Evolutionary conservation across 2,329 filamentous ascomycete species (phyloP).

Genomic region (Trichoderma guizhouense): DNA sequence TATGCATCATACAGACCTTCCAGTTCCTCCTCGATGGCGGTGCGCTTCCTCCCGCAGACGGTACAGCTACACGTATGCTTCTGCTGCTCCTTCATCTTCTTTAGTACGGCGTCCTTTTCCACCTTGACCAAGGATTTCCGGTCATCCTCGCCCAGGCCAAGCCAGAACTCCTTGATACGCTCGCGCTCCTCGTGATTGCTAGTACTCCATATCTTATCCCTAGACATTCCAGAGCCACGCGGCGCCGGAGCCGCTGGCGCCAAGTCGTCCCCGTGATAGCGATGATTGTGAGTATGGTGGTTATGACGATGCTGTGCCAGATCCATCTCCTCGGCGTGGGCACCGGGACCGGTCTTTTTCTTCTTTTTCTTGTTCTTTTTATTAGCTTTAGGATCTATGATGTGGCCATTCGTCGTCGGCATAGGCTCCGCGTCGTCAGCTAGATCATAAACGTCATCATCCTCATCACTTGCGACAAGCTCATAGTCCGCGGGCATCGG

Average conservation of each 20-base stretch:
- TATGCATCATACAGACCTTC: slow-evolving; percentile 98
- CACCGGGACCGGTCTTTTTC: slow-evolving; percentile 46
- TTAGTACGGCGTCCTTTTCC: slow-evolving; percentile 94
- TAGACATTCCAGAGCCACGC: slow-evolving; percentile 50
- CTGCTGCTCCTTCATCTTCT: slow-evolving; percentile 99
- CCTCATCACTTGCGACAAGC: slow-evolving; percentile 55
- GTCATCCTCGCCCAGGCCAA: slow-evolving; percentile 89
- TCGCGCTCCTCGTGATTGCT: slow-evolving; percentile 91
- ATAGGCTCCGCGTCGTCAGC: slow-evolving; percentile 32
- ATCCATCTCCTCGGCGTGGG: slow-evolving; percentile 19
- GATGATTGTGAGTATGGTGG: background rate
- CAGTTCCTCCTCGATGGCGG: slow-evolving; percentile 95
- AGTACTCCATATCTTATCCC: slow-evolving; percentile 96
- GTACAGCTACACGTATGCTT: slow-evolving; percentile 98
- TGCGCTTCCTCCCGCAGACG: slow-evolving; percentile 92
- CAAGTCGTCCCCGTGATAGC: background rate
- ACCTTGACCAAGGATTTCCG: slow-evolving; percentile 95
- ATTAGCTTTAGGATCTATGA: slow-evolving; percentile 43
- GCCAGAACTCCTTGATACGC: slow-evolving; percentile 97
- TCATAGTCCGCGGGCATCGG: slow-evolving; percentile 42
- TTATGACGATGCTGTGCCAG: background rate
- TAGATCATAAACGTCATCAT: slow-evolving; percentile 41
- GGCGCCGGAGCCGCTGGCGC: slow-evolving; percentile 29
- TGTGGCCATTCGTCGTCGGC: slow-evolving; percentile 31
- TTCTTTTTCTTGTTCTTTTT: slow-evolving; percentile 70